Percentiles rank a stretch among this genome's conserved stretches.
Evolutionary conservation across 192 early-diverging fungal genomes (phyloP).

Genomic region (Funneliformis mosseae): DNA sequence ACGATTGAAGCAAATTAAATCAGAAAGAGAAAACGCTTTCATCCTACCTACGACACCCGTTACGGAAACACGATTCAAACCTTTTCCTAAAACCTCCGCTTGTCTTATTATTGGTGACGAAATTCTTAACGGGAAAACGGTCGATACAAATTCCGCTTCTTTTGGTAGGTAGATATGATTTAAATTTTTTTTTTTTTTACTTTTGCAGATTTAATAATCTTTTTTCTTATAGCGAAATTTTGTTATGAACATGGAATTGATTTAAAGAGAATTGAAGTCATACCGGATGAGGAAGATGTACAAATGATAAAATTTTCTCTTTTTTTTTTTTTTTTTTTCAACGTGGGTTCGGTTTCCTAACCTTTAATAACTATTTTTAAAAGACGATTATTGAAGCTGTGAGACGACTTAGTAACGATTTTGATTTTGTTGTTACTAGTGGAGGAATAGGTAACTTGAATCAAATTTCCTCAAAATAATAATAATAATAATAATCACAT

Average conservation of each 20-base stretch:
- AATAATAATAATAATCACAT: not conserved
- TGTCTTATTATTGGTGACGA: constrained; percentile 74
- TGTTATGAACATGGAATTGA: constrained; percentile 65
- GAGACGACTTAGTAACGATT: constrained; percentile 45
- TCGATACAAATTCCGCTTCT: constrained; percentile 61
- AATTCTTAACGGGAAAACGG: constrained; percentile 71
- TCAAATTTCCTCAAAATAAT: constrained; percentile 9
- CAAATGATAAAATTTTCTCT: constrained; percentile 31
- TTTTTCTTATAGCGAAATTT: constrained; percentile 45
- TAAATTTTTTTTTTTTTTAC: not conserved
- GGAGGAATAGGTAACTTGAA: constrained; percentile 65
- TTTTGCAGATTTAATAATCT: not conserved
- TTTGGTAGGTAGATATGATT: constrained; percentile 49
- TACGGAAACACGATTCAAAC: constrained; percentile 1
- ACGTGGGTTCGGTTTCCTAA: too few relatives aligned
- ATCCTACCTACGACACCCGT: constrained; percentile 20
- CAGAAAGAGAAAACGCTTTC: not conserved
- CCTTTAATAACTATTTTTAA: constrained; percentile 32
- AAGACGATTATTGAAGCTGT: constrained; percentile 51
- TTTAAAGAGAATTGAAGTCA: constrained; percentile 57
- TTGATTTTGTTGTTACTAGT: constrained; percentile 68
- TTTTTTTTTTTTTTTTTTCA: not conserved
- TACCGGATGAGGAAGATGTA: constrained; percentile 54
- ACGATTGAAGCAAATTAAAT: not conserved
- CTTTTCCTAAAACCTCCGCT: constrained; percentile 45